Conservation (phyloP, 2,329 filamentous ascomycete species). For the Fusarium denticulatum region DNA sequence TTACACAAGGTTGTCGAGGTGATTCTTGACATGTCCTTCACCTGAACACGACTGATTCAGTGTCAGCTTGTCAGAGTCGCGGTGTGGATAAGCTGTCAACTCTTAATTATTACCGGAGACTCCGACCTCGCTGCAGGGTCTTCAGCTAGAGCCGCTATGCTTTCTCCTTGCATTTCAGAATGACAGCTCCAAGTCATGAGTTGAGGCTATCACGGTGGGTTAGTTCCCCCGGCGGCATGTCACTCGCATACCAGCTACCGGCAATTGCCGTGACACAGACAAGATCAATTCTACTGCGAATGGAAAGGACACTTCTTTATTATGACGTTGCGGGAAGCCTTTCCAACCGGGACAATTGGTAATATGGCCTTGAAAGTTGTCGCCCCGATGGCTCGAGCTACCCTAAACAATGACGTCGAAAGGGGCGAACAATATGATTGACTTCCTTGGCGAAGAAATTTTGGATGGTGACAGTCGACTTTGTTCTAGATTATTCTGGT, state of each 20-base stretch:
- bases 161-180: background rate
- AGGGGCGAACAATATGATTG: background rate
- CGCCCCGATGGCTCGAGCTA: background rate
- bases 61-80: background rate
- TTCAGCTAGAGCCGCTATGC: background rate
- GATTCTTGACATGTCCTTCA: background rate
- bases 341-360: background rate
- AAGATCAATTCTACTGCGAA: too few relatives aligned
- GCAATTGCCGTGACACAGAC: too few relatives aligned
- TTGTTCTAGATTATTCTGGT: background rate
- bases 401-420: background rate
- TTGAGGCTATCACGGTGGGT: background rate
- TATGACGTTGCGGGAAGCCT: too few relatives aligned
- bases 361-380: background rate
- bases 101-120: background rate
- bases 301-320: background rate
- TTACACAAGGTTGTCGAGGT: background rate
- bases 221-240: background rate
- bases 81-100: background rate
- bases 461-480: background rate
- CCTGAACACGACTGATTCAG: background rate
- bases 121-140: background rate
- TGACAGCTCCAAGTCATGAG: background rate
- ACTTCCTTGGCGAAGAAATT: background rate
- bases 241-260: background rate